Evolutionary conservation across 2,329 filamentous ascomycete species (phyloP).

Genomic region (Pseudogymnoascus sp.): DNA sequence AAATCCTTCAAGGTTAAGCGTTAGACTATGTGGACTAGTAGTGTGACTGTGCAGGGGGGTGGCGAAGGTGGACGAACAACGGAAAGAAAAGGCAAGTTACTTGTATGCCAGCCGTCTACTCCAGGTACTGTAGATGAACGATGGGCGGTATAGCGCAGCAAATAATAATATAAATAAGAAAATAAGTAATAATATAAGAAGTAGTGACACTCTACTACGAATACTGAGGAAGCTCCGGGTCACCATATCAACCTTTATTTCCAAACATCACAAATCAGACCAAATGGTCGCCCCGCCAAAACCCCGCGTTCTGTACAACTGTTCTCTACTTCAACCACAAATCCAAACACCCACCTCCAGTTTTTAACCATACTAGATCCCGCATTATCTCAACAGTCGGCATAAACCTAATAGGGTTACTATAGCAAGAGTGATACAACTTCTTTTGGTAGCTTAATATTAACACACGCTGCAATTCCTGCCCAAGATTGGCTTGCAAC

Average conservation of each 20-base stretch:
- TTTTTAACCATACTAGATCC: not conserved
- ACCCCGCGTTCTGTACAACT: not conserved
- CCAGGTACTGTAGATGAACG: not conserved
- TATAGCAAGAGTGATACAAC: not conserved
- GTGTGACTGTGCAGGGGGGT: not conserved
- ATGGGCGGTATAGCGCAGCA: not conserved
- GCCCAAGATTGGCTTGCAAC: not conserved
- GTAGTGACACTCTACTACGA: not conserved
- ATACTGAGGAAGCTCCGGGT: not conserved
- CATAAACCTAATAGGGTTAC: not conserved
- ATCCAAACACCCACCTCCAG: not conserved
- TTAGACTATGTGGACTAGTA: not conserved
- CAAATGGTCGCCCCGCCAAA: not conserved
- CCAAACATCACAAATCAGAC: not conserved
- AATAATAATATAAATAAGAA: not conserved
- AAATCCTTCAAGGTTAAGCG: conserved; percentile 2
- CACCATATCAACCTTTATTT: not conserved
- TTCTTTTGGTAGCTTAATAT: not conserved
- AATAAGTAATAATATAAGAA: not conserved
- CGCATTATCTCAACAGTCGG: not conserved
- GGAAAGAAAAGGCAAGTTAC: not conserved
- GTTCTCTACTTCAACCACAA: not conserved
- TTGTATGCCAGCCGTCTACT: not conserved
- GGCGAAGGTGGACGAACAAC: not conserved
- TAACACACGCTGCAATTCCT: not conserved